Evolutionary conservation across 2,329 filamentous ascomycete species (phyloP).

Genomic region (Ramichloridium luteum): DNA sequence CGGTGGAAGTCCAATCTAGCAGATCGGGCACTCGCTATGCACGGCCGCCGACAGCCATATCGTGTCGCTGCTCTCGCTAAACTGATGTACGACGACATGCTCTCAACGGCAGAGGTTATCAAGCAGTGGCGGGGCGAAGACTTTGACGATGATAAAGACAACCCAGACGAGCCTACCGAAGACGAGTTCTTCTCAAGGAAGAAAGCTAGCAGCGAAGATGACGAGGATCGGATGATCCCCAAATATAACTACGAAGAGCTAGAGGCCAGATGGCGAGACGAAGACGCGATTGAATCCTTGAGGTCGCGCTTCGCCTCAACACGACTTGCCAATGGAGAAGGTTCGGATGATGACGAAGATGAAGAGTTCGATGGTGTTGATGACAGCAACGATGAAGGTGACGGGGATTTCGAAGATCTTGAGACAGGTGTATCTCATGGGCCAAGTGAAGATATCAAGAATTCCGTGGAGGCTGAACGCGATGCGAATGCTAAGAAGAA

Average conservation of each 20-base stretch:
- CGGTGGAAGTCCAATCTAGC: conserved; percentile 84
- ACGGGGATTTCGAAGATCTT: conserved; percentile 75
- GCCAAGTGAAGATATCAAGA: conserved; percentile 10
- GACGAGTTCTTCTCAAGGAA: conserved; percentile 54
- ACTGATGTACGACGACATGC: conserved; percentile 73
- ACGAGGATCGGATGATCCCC: conserved; percentile 70
- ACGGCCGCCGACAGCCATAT: conserved; percentile 58
- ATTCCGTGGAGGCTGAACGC: conserved; percentile 49
- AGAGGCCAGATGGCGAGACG: conserved; percentile 72
- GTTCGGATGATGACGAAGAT: conserved; percentile 32
- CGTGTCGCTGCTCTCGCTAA: conserved; percentile 72
- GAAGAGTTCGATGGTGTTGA: conserved; percentile 39
- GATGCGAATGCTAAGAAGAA: conserved; percentile 84
- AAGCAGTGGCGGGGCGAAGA: conserved; percentile 65
- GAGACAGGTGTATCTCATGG: conserved; percentile 56
- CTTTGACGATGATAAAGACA: conserved; percentile 38
- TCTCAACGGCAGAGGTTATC: conserved; percentile 64
- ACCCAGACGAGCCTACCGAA: conserved; percentile 47
- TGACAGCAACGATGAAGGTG: conserved; percentile 53
- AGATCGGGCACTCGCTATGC: conserved; percentile 59
- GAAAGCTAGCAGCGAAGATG: conserved; percentile 35
- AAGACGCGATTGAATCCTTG: conserved; percentile 63
- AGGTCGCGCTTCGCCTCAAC: conserved; percentile 63
- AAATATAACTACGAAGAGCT: conserved; percentile 68
- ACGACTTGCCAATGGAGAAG: conserved; percentile 40